These are phyloP conservation scores for Sparassis latifolia DNA, from an alignment of 1,284 basidiomycete species.

Conservation along the genomic window DNA sequence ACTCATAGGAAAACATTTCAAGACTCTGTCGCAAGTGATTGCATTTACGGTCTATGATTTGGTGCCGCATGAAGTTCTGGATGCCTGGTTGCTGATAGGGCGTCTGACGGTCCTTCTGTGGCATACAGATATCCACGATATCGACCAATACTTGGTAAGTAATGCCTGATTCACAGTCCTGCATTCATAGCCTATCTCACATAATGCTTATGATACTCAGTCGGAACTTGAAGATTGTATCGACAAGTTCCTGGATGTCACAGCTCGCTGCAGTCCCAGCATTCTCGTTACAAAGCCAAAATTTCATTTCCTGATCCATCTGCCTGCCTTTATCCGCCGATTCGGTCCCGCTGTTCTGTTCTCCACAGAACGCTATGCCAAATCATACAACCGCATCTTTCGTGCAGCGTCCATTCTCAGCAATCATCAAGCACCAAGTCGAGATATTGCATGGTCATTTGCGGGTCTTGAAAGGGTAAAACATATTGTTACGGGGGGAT, in stretches of 20 bases:
- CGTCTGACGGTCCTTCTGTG: slow-evolving; percentile 21
- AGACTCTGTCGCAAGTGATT: slow-evolving; percentile 24
- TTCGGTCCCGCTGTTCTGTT: slow-evolving; percentile 15
- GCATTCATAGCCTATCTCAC: no score
- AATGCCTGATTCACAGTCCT: neutral
- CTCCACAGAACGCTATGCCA: slow-evolving; percentile 18
- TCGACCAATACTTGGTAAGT: slow-evolving; percentile 18
- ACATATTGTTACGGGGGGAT: slow-evolving; percentile 13
- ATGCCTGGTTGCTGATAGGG: slow-evolving; percentile 20
- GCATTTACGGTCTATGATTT: slow-evolving; percentile 21
- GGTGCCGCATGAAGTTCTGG: slow-evolving; percentile 12
- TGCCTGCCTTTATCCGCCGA: slow-evolving; percentile 8
- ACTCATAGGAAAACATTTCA: slow-evolving; percentile 28
- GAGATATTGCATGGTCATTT: slow-evolving; percentile 10
- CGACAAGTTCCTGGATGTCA: slow-evolving; percentile 8
- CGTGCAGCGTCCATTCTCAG: slow-evolving; percentile 13
- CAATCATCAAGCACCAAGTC: slow-evolving; percentile 17
- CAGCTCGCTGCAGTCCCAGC: slow-evolving; percentile 7
- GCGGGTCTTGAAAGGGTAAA: slow-evolving; percentile 8
- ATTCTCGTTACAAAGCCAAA: slow-evolving; percentile 12
- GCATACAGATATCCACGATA: slow-evolving; percentile 20
- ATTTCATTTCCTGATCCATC: slow-evolving; percentile 14
- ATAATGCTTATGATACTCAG: no score
- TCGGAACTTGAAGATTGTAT: slow-evolving; percentile 7
- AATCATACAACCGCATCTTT: slow-evolving; percentile 17